Base-by-base conservation (phyloP, 2,329 filamentous ascomycete genomes). In the Magnaporthales sp. region DNA sequence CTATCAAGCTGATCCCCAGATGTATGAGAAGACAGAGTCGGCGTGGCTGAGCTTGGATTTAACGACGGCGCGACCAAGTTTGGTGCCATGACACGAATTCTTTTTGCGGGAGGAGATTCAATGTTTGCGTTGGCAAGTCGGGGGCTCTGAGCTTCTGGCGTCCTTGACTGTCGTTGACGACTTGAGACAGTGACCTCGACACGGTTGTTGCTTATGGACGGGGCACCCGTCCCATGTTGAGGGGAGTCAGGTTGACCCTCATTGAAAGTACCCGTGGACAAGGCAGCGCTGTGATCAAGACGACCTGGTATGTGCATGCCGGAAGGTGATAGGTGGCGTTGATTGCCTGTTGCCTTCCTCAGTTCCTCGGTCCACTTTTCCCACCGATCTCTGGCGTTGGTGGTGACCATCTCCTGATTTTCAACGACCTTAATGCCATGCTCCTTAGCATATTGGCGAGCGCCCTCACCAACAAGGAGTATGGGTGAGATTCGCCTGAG, bases 401-500 rank as follows among this genome's bases (percentile, higher is more conserved):
- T 88, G 3, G 94, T 96, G n/a, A 97, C 83, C 22, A 99, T 81
- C 60, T 83, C 83, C 60, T 95, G 90, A 72, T 92, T 88, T 6
- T 88, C 84, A n/a, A 93, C 82, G 11, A 92, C 81, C 0, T 85
- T 80, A 74, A 98, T 86, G 9, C 91, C 89, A 70, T 93, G 86
- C 68, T 94, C 88, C 68, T 86, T 86, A 0, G 94, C 95, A 77
- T 96, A 99, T n/a, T 90, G 86, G 60, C 86, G 89, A 19, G 95
- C 95, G 11, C 95, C 95, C 70, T 91, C 83, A 38, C 92, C 92
- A 11, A 96, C 91, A 1, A 99, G 84, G 27, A 97, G 86, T 72
- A 97, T 98, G 10, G 95, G 95, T 9, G 96, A 93, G 4, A 99
- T 93, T 67, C 95, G 89, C 66, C 91, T 88, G 64, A 98, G 84